Percentiles rank a stretch among this genome's conserved stretches.
Evolutionary conservation across 495 filamentous ascomycete genomes (phyloP).

Genomic region (Polyplosphaeria fusca): DNA sequence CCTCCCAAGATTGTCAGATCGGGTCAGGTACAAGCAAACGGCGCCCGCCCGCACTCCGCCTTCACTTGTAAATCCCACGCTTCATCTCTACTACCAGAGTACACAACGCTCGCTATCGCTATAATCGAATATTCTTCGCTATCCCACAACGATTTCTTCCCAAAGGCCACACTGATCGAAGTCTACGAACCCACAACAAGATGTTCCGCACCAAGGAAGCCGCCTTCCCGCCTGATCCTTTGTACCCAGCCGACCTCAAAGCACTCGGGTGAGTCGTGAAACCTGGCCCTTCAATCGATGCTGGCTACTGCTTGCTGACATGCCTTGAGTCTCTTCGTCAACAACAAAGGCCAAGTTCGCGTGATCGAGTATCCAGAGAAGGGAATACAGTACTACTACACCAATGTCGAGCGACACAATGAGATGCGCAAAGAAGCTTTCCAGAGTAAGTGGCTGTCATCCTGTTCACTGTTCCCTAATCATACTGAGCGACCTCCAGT

Average conservation of each 20-base stretch:
- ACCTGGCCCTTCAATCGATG: neutral
- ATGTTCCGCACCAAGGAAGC: slow-evolving; percentile 69
- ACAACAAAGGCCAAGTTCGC: slow-evolving; percentile 67
- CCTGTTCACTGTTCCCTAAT: too few relatives aligned
- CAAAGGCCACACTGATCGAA: too few relatives aligned
- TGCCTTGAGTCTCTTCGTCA: slow-evolving; percentile 37
- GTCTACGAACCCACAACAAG: neutral
- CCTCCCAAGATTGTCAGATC: too few relatives aligned
- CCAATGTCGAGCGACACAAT: slow-evolving; percentile 68
- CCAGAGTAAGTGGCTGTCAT: slow-evolving; percentile 43
- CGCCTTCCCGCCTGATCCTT: slow-evolving; percentile 67
- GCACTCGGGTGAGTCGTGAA: slow-evolving; percentile 63
- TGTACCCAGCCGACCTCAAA: slow-evolving; percentile 59
- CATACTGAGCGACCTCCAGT: slow-evolving; percentile 44
- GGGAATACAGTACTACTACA: slow-evolving; percentile 70
- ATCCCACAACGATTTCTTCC: too few relatives aligned
- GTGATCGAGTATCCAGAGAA: slow-evolving; percentile 60
- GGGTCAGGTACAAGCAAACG: too few relatives aligned
- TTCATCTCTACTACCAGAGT: too few relatives aligned
- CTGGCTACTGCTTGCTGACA: neutral
- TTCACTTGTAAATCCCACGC: too few relatives aligned
- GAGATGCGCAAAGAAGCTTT: slow-evolving; percentile 65
- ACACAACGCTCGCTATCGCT: too few relatives aligned
- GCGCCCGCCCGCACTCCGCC: too few relatives aligned
- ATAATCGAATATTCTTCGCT: too few relatives aligned